A percentile compares a stretch with the other conserved stretches of the same genome.
Evolutionary conservation across 1,139 yeast species (phyloP).

Genomic region (Pichia sp.): DNA sequence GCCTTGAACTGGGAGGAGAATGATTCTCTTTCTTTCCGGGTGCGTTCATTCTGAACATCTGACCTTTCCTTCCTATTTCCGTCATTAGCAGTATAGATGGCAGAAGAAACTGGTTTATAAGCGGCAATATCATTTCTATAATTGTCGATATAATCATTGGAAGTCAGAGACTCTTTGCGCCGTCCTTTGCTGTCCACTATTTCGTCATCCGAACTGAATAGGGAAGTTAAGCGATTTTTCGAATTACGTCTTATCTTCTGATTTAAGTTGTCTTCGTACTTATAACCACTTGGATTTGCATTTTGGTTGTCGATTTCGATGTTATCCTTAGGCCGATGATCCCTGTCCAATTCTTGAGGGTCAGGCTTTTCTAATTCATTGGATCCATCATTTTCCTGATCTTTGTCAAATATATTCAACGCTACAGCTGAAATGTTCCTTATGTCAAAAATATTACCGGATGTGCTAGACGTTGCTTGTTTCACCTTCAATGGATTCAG

Average conservation of each 20-base stretch:
- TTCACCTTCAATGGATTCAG: too few relatives aligned
- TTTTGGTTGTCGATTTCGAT: too few relatives aligned
- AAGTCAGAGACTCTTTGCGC: slow-evolving; percentile 1
- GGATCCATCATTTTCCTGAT: background rate
- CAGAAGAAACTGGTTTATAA: slow-evolving; percentile 1
- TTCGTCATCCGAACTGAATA: slow-evolving; percentile 8
- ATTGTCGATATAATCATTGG: slow-evolving; percentile 4
- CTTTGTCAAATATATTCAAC: slow-evolving; percentile 4
- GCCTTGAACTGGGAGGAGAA: slow-evolving; percentile 4
- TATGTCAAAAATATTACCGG: background rate
- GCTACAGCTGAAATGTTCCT: slow-evolving; percentile 3
- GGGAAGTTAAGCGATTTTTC: slow-evolving; percentile 1
- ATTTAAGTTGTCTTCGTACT: slow-evolving; percentile 5
- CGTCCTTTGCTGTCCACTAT: background rate
- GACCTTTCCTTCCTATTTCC: background rate
- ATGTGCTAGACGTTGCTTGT: background rate
- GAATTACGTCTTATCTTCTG: slow-evolving; percentile 1
- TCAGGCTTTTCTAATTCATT: too few relatives aligned
- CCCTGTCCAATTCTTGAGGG: too few relatives aligned
- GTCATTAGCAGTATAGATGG: background rate
- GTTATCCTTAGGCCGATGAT: too few relatives aligned
- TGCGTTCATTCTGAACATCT: background rate
- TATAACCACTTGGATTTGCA: background rate
- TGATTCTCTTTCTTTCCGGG: slow-evolving; percentile 1
- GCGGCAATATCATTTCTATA: slow-evolving; percentile 4